Evolutionary conservation across 345 rosid species (phyloP).

Genomic region (Acer saccharum): DNA sequence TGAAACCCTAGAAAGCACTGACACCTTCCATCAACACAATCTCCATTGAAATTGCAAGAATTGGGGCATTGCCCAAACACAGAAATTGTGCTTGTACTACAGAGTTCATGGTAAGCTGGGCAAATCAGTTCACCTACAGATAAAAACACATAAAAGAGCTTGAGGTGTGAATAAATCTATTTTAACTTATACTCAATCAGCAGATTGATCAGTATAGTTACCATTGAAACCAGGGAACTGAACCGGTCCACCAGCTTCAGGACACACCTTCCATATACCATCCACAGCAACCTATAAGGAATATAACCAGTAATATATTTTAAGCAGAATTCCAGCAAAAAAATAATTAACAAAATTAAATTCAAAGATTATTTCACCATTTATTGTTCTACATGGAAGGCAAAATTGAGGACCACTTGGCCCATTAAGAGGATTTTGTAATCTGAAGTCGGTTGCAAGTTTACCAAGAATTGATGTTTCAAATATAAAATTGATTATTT

Average conservation of each 20-base stretch:
- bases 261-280: slow-evolving; percentile 92
- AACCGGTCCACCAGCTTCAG: slow-evolving; percentile 84
- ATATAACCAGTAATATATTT: slow-evolving; percentile 2
- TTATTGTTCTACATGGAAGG: not conserved
- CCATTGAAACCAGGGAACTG: slow-evolving; percentile 93
- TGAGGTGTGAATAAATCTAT: not conserved
- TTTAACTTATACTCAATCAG: not conserved
- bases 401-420: not conserved
- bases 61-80: slow-evolving; percentile 75
- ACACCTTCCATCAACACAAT: slow-evolving; percentile 87
- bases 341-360: slow-evolving; percentile 5
- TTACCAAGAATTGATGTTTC: not conserved
- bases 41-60: slow-evolving; percentile 90
- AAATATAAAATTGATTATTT: not conserved
- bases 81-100: slow-evolving; percentile 51
- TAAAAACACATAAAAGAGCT: slow-evolving; percentile 22
- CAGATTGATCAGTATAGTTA: slow-evolving; percentile 28
- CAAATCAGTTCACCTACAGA: slow-evolving; percentile 85
- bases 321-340: not conserved
- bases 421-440: slow-evolving; percentile 6
- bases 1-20: slow-evolving; percentile 87
- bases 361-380: not conserved
- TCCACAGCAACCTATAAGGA: slow-evolving; percentile 88
- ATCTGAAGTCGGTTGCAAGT: not conserved
- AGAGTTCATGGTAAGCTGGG: slow-evolving; percentile 92